These are phyloP conservation scores for Kluyveromyces sp. DNA, from an alignment of 1,139 yeast genomes.

Conservation along the genomic window DNA sequence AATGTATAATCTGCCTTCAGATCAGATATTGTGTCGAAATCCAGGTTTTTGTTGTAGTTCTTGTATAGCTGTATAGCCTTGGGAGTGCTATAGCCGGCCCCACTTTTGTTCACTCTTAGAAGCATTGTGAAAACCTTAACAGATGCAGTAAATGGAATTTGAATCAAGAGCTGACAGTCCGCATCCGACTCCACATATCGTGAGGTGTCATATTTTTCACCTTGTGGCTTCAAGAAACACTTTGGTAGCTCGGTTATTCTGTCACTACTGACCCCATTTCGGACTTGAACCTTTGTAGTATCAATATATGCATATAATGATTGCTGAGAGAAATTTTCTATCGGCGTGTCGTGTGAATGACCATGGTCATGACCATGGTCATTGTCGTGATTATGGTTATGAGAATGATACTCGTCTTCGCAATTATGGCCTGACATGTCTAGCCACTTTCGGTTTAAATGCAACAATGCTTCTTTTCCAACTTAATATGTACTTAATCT, in stretches of 20 bases:
- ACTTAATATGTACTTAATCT: no score
- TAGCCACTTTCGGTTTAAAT: no score
- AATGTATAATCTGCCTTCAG: constrained; percentile 46
- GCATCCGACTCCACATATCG: constrained; percentile 64
- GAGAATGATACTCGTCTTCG: constrained; percentile 33
- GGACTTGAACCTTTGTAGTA: constrained; percentile 50
- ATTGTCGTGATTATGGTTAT: constrained; percentile 16
- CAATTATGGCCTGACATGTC: constrained; percentile 13
- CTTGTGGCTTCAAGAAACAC: constrained; percentile 40
- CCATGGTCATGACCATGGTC: constrained; percentile 31
- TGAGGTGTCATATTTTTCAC: constrained; percentile 36
- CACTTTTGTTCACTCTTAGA: constrained; percentile 56
- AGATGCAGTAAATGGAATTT: constrained; percentile 71
- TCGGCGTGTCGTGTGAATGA: constrained; percentile 50
- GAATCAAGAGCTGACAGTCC: constrained; percentile 70
- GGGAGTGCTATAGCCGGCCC: constrained; percentile 49
- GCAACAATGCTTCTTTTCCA: no score
- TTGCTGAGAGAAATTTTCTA: constrained; percentile 64
- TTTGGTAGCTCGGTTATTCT: constrained; percentile 42
- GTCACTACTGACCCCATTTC: constrained; percentile 52
- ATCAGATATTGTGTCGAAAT: constrained; percentile 55
- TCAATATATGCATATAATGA: constrained; percentile 58
- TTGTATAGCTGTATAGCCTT: constrained; percentile 62
- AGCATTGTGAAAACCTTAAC: constrained; percentile 71
- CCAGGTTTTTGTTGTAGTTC: constrained; percentile 53